phyloP scores from a whole-genome alignment of 1,139 yeast genomes.

The Magnusiomyces fungicola region DNA sequence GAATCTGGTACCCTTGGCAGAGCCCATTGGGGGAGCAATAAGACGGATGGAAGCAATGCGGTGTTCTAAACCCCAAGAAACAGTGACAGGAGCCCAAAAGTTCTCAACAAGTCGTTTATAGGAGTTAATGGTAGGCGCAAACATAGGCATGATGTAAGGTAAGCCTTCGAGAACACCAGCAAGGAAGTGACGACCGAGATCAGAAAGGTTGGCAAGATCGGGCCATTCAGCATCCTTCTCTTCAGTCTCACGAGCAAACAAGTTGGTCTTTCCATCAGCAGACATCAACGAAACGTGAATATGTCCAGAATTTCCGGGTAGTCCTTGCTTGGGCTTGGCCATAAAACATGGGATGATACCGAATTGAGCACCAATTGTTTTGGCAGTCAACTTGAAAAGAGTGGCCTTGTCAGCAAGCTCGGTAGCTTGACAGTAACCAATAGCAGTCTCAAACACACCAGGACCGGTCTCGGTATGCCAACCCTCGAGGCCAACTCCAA shows the following conservation, averaged over 20 bases:
- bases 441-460: constrained; percentile 35
- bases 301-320: constrained; percentile 37
- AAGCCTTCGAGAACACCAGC: constrained; percentile 34
- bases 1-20: constrained; percentile 30
- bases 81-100: constrained; percentile 36
- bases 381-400: constrained; percentile 31
- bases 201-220: constrained; percentile 28
- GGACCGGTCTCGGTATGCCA: constrained; percentile 38
- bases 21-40: constrained; percentile 28
- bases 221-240: constrained; percentile 28
- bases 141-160: constrained; percentile 32
- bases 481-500: constrained; percentile 31
- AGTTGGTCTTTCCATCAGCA: constrained; percentile 26
- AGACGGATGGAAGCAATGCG: constrained; percentile 33
- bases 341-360: constrained; percentile 33
- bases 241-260: constrained; percentile 26
- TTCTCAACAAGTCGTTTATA: constrained; percentile 35
- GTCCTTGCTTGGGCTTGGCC: constrained; percentile 34
- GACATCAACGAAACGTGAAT: constrained; percentile 30
- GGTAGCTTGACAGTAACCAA: constrained; percentile 29
- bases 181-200: constrained; percentile 30
- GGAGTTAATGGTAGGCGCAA: constrained; percentile 35
- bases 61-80: constrained; percentile 35
- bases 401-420: constrained; percentile 32
- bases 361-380: constrained; percentile 28